Conservation (phyloP, 2,329 filamentous ascomycete genomes). For the Paraphoma chrysanthemicola region DNA sequence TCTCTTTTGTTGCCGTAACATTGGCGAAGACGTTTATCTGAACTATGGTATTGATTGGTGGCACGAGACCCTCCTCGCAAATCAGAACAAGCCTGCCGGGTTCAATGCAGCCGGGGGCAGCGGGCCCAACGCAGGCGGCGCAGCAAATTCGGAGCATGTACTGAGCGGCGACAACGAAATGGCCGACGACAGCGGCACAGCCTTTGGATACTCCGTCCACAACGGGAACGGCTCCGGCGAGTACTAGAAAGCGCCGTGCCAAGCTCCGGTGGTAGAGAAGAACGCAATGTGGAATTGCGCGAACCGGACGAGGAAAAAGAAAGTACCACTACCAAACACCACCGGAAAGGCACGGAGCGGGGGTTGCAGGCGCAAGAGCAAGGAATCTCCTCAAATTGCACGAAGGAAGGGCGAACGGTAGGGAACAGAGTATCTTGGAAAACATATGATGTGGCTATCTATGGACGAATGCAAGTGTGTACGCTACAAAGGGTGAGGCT, state of each 20-base stretch:
- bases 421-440: background rate
- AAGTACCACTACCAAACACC: background rate
- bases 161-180: constrained; percentile 54
- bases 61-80: constrained; percentile 79
- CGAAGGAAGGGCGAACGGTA: background rate
- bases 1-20: constrained; percentile 48
- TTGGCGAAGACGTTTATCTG: constrained; percentile 54
- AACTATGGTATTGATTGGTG: constrained; percentile 60
- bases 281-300: background rate
- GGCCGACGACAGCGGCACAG: constrained; percentile 50
- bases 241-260: constrained; percentile 40
- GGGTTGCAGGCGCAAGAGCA: too few relatives aligned
- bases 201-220: constrained; percentile 51
- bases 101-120: constrained; percentile 43
- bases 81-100: constrained; percentile 63
- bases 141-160: constrained; percentile 50
- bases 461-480: too few relatives aligned
- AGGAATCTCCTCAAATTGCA: background rate
- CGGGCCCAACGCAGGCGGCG: constrained; percentile 43
- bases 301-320: background rate
- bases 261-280: constrained; percentile 17
- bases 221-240: constrained; percentile 50
- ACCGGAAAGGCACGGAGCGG: background rate
- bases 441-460: too few relatives aligned
- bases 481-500: background rate